phyloP scores from a whole-genome alignment of 2,329 filamentous ascomycete species.

The Colletotrichum simmondsii region DNA sequence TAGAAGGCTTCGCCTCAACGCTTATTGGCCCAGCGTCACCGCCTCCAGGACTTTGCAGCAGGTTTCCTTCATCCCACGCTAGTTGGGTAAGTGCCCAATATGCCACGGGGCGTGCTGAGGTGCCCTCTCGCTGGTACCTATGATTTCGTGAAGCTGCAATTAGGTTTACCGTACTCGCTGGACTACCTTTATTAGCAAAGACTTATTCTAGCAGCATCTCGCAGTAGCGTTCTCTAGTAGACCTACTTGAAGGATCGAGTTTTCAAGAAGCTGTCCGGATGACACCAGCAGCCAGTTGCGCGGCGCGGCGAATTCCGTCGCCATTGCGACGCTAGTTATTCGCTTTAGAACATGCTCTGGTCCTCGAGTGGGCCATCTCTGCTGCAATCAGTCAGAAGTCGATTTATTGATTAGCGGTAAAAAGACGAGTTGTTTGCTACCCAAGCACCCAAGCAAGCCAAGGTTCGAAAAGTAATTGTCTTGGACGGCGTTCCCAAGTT shows the following conservation, averaged over 20 bases:
- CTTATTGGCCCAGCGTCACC: neutral
- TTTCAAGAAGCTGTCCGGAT: neutral
- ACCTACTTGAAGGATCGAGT: no score
- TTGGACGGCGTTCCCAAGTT: constrained; percentile 1
- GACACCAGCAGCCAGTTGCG: neutral
- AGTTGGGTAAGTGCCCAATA: neutral
- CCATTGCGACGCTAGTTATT: constrained; percentile 3
- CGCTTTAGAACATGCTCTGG: constrained; percentile 22
- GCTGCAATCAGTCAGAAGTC: constrained; percentile 8
- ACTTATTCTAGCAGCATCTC: no score
- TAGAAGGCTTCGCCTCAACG: neutral
- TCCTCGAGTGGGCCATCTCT: constrained; percentile 2
- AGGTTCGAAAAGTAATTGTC: neutral
- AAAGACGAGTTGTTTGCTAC: constrained; percentile 1
- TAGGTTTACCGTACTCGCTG: neutral
- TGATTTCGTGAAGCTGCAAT: neutral
- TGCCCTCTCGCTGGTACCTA: neutral
- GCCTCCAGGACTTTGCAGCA: neutral
- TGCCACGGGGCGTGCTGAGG: neutral
- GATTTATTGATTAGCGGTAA: neutral
- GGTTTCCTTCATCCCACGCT: neutral
- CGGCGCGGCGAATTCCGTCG: constrained; percentile 17
- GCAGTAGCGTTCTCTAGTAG: no score
- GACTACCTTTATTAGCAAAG: no score
- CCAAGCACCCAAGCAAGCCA: neutral